Evolutionary conservation across 768 basidiomycete species (phyloP), one percentile per base, ranked within the genome.

Genomic region (Amanita thiersii): DNA sequence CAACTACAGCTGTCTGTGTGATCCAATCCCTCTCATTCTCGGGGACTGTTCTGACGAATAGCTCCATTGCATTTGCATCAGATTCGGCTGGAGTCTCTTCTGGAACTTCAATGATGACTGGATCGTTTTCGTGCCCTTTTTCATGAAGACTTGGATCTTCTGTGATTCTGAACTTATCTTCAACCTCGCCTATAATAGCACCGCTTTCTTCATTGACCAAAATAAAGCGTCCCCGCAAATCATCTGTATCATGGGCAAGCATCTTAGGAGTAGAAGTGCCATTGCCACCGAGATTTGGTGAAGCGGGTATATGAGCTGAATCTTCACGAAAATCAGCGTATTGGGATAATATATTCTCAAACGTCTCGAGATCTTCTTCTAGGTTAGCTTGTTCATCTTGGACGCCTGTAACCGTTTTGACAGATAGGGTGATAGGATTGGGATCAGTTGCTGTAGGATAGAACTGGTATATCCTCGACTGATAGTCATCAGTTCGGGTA

Each of bases 1-100:
- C 63, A 18, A 77, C 58, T 15, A 72, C 71, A 1, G 82, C 80
- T 15, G 77, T 70, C 49, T 66, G 68, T 6, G 72, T 74, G 32
- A 89, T 69, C 77, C 78, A 81, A 55, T 86, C 78, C 55, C 75
- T 70, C 49, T 87, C 73, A 18, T 81, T 79, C 11, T 77, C 71
- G 17, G 78, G 77, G 1, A 86, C 69, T 6, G 72, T 69, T 30
- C 72, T 64, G 9, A 78, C 81, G 50, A 79, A 77, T 19, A 78
- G 69, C 46, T 73, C 66, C 17, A 70, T 60, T 4, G 75, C 66
- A 48, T 58, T 58, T 18, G 58, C 60, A 47, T 70, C 67, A 6
- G 62, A 56, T 24, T 61, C 59, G 37, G 61, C 63, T 39, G 61
- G 55, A 31, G 55, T 56, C 10, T 69, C 66, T 38, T 77, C 71